Base-by-base conservation (phyloP, 345 rosid genomes). In the Sisymbrium altissimum region DNA sequence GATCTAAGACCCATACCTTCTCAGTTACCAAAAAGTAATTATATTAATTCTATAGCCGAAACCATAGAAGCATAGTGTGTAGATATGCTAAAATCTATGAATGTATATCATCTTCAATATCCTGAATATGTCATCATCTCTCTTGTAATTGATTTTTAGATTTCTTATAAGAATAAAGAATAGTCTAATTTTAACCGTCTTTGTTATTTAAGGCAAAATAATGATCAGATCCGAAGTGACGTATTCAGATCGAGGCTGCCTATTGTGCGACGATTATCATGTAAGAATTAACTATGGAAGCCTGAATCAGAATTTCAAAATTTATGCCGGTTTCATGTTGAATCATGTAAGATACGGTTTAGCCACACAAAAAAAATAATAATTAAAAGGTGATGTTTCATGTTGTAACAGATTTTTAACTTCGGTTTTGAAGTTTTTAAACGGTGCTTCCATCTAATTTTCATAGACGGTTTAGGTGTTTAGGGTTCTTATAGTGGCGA, bases 41-140 rank as follows among this genome's bases (percentile, higher is more conserved):
- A 40, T 32, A 33, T 53, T 72, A 30, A 32, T 63, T 53, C 44
- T 11, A 3, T 5, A 44, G 40, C 2, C 1, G n/a, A 64, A 43
- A 73, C 48, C 6, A 9, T 18, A 73, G 49, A 46, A 66, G 32
- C 17, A 17, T 45, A 57, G 25, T 44, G 29, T 65, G 19, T 66
- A 45, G 57, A 17, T 45, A 55, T 64, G 65, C 36, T 36, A 32
- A 49, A 21, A 30, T 64, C 25, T 72, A 25, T 44, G 30, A 25
- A 56, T 65, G 57, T 64, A 64, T 14, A 64, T 54, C 38, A 73
- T 56, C 77, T 64, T 10, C 44, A 64, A 54, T 73, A 12, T 13
- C n/a, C 5, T 35, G 9, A 38, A 50, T 50, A 29, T 45, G 18
- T 17, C 19, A 23, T 64, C n/a, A n/a, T n/a, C n/a, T n/a, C 40